A percentile compares a stretch with the other conserved stretches of the same genome.
Conservation (phyloP, 768 basidiomycete species). For the Mycena polygramma region DNA sequence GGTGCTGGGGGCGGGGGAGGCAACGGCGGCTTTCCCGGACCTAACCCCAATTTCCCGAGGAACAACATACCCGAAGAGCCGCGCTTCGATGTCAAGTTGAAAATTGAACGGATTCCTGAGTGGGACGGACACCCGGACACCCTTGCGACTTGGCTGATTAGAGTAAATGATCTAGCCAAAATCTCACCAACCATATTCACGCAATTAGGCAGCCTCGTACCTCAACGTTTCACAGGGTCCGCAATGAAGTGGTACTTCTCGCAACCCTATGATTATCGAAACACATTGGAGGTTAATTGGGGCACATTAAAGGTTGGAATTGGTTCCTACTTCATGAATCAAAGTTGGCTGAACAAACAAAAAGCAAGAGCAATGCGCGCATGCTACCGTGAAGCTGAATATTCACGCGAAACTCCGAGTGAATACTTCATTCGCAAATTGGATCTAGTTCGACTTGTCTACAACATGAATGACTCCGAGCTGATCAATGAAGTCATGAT, state of each 20-base stretch:
- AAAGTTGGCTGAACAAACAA: conserved; percentile 45
- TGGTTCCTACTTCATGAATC: conserved; percentile 48
- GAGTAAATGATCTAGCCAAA: conserved; percentile 42
- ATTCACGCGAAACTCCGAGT: conserved; percentile 46
- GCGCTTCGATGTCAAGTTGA: conserved; percentile 50
- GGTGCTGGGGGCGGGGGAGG: too few relatives aligned
- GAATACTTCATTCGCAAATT: conserved; percentile 51
- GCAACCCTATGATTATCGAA: conserved; percentile 14
- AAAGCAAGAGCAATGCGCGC: conserved; percentile 43
- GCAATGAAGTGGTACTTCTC: conserved; percentile 50
- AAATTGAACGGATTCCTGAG: conserved; percentile 44
- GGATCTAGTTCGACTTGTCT: conserved; percentile 31
- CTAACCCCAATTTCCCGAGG: too few relatives aligned
- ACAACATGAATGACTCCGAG: conserved; percentile 41
- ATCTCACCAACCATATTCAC: conserved; percentile 36
- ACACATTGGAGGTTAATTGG: conserved; percentile 44
- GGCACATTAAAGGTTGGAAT: conserved; percentile 42
- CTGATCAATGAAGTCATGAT: conserved; percentile 51
- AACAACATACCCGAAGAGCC: too few relatives aligned
- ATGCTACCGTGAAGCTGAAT: conserved; percentile 42
- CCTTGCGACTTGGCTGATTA: conserved; percentile 44
- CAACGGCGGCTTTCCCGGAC: too few relatives aligned
- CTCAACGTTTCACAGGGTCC: conserved; percentile 39
- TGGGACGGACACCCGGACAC: conserved; percentile 49
- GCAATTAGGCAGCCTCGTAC: conserved; percentile 48